These are phyloP conservation scores for Aspergillus fumigatus DNA, from an alignment of 2,329 filamentous ascomycete species.

Conservation along the genomic window DNA sequence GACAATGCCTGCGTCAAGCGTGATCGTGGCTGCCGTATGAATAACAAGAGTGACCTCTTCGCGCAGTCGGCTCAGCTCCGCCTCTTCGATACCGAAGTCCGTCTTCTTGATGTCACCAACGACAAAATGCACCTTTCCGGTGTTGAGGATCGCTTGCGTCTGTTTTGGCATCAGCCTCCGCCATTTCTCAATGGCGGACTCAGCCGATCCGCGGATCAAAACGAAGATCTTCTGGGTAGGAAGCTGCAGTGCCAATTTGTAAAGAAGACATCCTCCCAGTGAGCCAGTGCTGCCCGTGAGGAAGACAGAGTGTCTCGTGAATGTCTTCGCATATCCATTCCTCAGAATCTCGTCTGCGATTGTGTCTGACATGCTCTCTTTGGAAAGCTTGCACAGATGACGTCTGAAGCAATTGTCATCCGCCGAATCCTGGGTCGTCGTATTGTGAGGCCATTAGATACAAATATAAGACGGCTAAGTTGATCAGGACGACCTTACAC, in stretches of 20 bases:
- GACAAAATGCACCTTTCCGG: slow-evolving; percentile 25
- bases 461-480: neutral
- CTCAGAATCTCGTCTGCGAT: slow-evolving; percentile 14
- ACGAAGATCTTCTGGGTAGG: slow-evolving; percentile 29
- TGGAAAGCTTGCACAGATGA: neutral
- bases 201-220: slow-evolving; percentile 20
- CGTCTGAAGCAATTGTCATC: neutral
- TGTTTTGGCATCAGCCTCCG: slow-evolving; percentile 27
- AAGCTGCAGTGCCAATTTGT: slow-evolving; percentile 29
- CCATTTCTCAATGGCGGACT: slow-evolving; percentile 26
- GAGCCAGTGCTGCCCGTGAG: slow-evolving; percentile 30
- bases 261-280: slow-evolving; percentile 30
- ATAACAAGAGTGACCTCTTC: slow-evolving; percentile 30
- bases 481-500: neutral
- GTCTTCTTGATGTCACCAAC: slow-evolving; percentile 24
- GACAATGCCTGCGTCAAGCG: slow-evolving; percentile 21
- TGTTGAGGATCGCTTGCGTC: slow-evolving; percentile 19
- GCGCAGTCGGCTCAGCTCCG: slow-evolving; percentile 14
- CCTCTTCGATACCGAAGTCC: slow-evolving; percentile 21
- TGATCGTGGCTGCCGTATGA: slow-evolving; percentile 30
- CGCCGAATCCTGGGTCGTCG: neutral
- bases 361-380: slow-evolving; percentile 1
- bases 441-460: neutral
- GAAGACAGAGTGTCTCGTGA: slow-evolving; percentile 25
- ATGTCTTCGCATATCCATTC: slow-evolving; percentile 23